phyloP scores from a whole-genome alignment of 345 rosid genomes.

The Heritiera littoralis region DNA sequence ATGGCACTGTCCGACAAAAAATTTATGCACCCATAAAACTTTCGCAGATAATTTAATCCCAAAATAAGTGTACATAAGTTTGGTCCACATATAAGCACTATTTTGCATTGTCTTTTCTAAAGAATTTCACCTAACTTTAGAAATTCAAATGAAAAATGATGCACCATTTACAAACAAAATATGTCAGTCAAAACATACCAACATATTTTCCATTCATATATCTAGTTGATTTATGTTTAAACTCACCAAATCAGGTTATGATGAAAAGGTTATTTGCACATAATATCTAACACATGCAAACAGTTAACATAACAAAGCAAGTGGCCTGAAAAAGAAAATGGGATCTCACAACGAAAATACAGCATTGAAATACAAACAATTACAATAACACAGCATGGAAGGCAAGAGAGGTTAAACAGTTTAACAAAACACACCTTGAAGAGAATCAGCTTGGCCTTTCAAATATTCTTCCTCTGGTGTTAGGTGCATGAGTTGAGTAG shows the following conservation, averaged over 20 bases:
- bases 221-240: neutral
- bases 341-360: neutral
- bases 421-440: constrained; percentile 53
- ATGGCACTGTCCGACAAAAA: neutral
- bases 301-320: neutral
- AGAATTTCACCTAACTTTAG: neutral
- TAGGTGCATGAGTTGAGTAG: constrained; percentile 62
- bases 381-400: neutral
- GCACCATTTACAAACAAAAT: neutral
- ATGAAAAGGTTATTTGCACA: neutral
- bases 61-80: neutral
- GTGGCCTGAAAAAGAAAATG: neutral
- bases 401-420: neutral
- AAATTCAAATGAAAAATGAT: no score
- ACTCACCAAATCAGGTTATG: neutral
- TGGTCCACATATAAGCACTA: neutral
- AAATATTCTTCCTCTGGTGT: constrained; percentile 75
- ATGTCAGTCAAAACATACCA: neutral
- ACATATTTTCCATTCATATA: neutral
- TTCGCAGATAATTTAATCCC: neutral
- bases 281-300: neutral
- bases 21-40: neutral
- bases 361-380: neutral
- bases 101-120: neutral
- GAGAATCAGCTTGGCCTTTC: constrained; percentile 60